These are phyloP conservation scores for Clonostachys chloroleuca DNA, from an alignment of 2,329 filamentous ascomycete genomes.

Conservation along the genomic window DNA sequence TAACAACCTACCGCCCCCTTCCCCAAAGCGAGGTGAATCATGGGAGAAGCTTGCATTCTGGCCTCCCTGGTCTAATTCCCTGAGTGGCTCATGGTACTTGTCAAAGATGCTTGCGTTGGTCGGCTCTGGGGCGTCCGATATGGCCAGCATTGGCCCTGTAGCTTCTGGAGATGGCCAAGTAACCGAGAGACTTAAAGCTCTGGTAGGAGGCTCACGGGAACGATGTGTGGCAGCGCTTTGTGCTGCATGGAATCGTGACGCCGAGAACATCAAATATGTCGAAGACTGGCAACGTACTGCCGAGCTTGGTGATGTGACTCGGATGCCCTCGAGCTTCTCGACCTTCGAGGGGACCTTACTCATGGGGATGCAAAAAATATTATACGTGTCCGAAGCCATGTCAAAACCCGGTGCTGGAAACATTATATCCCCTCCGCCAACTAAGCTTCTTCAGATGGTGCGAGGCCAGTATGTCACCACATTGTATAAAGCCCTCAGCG, in stretches of 20 bases:
- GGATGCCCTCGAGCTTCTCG: conserved; percentile 83
- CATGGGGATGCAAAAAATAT: conserved; percentile 86
- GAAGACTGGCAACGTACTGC: conserved; percentile 89
- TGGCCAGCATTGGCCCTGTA: conserved; percentile 71
- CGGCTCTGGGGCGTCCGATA: conserved; percentile 81
- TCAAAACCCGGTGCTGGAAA: conserved; percentile 67
- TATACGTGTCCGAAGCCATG: conserved; percentile 86
- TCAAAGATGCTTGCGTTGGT: conserved; percentile 77
- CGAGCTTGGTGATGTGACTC: conserved; percentile 81
- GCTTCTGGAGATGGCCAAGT: conserved; percentile 46
- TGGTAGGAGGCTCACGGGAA: conserved; percentile 78
- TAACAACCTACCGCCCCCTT: conserved; percentile 70
- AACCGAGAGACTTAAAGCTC: conserved; percentile 67
- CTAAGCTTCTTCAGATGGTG: conserved; percentile 87
- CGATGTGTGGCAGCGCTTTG: conserved; percentile 82
- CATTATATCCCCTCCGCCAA: conserved; percentile 79
- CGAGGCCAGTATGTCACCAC: conserved; percentile 89
- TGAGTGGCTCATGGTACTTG: conserved; percentile 89
- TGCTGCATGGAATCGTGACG: conserved; percentile 88
- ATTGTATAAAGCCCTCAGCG: conserved; percentile 88
- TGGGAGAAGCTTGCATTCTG: conserved; percentile 97
- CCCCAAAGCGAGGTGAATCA: conserved; percentile 72
- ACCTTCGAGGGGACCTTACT: conserved; percentile 81
- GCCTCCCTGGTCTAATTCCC: conserved; percentile 87
- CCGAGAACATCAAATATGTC: conserved; percentile 85